Evolutionary conservation across 768 basidiomycete species (phyloP), one percentile per base, ranked within the genome.

Genomic region (Boletus reticulatus): DNA sequence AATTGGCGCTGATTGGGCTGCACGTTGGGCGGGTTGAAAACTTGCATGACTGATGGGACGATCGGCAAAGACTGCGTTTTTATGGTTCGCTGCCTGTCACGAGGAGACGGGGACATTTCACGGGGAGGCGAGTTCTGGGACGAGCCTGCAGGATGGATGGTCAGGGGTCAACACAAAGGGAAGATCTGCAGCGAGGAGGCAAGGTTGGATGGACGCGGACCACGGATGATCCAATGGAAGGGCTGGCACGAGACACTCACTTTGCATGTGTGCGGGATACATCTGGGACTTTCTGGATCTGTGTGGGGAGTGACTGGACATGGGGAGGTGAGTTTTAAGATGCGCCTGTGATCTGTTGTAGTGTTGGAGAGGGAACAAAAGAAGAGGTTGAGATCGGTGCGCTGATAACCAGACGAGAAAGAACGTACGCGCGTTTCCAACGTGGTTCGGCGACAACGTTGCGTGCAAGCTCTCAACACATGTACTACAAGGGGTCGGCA

Each of bases 51-150:
- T 20, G 76, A 74, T 24, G 86, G 84, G 6, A 84, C 82, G 65
- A 82, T 72, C 54, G 86, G 83, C 75, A 87, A 76, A 0, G 86
- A 84, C 58, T 83, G 80, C 1, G 83, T 64, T 62, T 87, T 87
- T 22, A 77, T 63, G 11, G 82, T 73, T 37, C 87, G 76, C 56
- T 70, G 84, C 73, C 72, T 80, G 50, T 77, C 73, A 17, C 73
- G 72, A 31, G 77, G 77, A 1, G 77, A 78, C 2, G 77, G 76
- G 34, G 77, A 74, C 59, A 71, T 69, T 53, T 78, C 77, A 32
- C 76, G 75, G 44, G 76, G 73, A 0, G 70, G 72, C 12, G 72
- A 67, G 57, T 60, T 67, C 64, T 68, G 69, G 55, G 60, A 51
- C 16, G 62, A 46, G 47, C n/a, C 66, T 66, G 54, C n/a, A n/a